Base-by-base conservation (phyloP, 352 stramenopile genomes). In the Phytophthora hibernalis region DNA sequence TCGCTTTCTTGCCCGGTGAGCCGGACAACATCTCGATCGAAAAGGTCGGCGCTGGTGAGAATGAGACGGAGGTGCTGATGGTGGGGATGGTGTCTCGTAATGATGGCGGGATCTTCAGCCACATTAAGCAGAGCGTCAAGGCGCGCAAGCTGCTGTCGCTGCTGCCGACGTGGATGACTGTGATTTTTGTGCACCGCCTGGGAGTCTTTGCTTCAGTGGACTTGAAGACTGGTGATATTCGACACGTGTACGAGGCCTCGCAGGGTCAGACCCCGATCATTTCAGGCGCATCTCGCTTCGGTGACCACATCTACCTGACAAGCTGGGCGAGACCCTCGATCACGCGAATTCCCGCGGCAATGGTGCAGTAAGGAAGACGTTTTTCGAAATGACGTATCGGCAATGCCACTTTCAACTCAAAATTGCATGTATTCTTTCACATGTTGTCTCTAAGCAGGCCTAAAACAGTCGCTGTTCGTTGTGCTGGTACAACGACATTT, bases 131-230 rank as follows among this genome's bases (percentile, higher is more conserved):
- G 24, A 71, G 66, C 37, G 58, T 74, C 10, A 89, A 88, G 53
- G 67, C 79, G 45, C 79, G 82, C 68, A 91, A 91, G 54, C 28
- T 91, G 42, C 30, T 91, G 33, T 77, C 76, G 40, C 48, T 91
- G 51, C 53, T 85, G 54, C 76, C 82, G 15, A 50, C 68, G 6
- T 77, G 52, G 57, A 68, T 82, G 30, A 68, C 75, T 5, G 55
- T 77, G 3, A 45, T 61, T 20, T 64, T 85, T 2, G 54, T 81
- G 24, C 64, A 72, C 51, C 70, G 63, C n/a, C 65, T 76, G 20
- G 68, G 75, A 16, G 43, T 76, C 15, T 88, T 91, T 42, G 77
- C 69, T 10, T 76, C 68, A 0, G 43, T 91, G 48, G 78, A 91
- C 44, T 51, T 85, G 24, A 57, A 70, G 2, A 79, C 68, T 2